Conservation (phyloP, 163 green algal species). For the Scenedesmus sp. region DNA sequence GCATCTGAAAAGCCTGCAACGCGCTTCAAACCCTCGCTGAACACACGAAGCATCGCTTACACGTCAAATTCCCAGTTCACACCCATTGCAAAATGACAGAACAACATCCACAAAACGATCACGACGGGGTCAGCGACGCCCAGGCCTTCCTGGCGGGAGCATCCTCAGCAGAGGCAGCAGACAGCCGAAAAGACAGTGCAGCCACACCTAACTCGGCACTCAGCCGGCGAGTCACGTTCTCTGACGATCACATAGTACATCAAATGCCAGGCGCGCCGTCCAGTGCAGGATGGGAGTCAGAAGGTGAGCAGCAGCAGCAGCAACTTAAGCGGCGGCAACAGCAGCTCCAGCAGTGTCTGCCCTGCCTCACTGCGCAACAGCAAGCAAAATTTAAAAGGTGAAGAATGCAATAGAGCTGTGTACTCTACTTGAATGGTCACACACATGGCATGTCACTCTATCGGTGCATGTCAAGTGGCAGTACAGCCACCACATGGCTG, state of each 20-base stretch:
- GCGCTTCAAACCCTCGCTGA: not conserved
- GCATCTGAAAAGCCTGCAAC: not conserved
- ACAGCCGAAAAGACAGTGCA: not conserved
- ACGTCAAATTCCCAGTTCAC: not conserved
- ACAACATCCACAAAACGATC: not conserved
- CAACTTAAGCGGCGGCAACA: not conserved
- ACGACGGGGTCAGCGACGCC: not conserved
- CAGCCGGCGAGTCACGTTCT: not conserved
- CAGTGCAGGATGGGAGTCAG: not conserved
- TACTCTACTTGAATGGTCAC: too few relatives aligned
- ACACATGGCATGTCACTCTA: too few relatives aligned
- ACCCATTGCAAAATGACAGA: not conserved
- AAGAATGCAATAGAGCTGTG: too few relatives aligned
- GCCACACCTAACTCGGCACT: not conserved
- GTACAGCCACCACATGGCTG: too few relatives aligned
- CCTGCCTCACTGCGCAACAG: not conserved
- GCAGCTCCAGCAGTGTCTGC: not conserved
- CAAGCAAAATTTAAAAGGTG: not conserved
- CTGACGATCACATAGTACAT: not conserved
- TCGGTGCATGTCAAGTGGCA: too few relatives aligned
- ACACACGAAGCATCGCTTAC: not conserved
- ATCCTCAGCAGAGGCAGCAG: not conserved
- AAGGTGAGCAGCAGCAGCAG: slow-evolving; percentile 1
- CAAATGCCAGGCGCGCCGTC: not conserved
- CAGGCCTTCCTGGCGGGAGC: not conserved